A percentile compares a stretch with the other conserved stretches of the same genome.
phyloP scores from a whole-genome alignment of 805 yeast genomes.

The Ogataea minuta region DNA sequence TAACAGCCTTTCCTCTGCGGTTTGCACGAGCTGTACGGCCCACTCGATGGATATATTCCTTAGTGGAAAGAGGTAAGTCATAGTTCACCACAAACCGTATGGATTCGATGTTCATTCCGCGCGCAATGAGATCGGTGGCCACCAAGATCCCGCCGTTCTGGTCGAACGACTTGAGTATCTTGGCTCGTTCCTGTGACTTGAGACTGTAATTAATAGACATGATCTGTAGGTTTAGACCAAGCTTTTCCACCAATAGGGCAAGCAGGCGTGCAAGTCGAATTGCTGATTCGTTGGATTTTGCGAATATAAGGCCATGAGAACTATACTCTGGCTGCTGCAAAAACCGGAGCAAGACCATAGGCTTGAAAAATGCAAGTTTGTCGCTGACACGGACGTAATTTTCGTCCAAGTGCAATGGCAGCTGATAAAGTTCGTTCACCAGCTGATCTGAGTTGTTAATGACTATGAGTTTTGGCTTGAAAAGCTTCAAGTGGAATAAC shows the following conservation, averaged over 20 bases:
- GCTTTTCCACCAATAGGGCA: constrained; percentile 37
- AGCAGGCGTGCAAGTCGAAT: constrained; percentile 71
- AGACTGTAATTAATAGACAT: constrained; percentile 59
- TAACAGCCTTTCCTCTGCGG: constrained; percentile 70
- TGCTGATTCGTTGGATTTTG: constrained; percentile 81
- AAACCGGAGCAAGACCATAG: constrained; percentile 64
- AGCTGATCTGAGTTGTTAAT: constrained; percentile 52
- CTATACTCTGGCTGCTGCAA: constrained; percentile 36
- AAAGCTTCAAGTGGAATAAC: constrained; percentile 65
- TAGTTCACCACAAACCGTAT: constrained; percentile 81
- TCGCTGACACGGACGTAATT: constrained; percentile 29
- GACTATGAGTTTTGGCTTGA: constrained; percentile 69
- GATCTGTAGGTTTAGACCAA: constrained; percentile 24
- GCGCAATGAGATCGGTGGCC: constrained; percentile 91
- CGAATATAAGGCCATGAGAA: constrained; percentile 55
- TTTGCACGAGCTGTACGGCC: constrained; percentile 98
- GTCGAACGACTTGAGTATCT: constrained; percentile 59
- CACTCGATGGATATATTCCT: constrained; percentile 93
- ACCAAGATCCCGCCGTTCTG: constrained; percentile 48
- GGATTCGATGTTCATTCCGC: constrained; percentile 83
- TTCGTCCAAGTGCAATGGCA: constrained; percentile 51
- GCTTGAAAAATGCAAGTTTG: constrained; percentile 53
- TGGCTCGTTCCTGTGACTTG: constrained; percentile 50
- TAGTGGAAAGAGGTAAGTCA: constrained; percentile 82
- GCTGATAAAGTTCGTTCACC: constrained; percentile 55